Percentiles rank a stretch among this genome's conserved stretches.
phyloP scores from a whole-genome alignment of 2,329 filamentous ascomycete genomes.

The Diaporthe longicolla region DNA sequence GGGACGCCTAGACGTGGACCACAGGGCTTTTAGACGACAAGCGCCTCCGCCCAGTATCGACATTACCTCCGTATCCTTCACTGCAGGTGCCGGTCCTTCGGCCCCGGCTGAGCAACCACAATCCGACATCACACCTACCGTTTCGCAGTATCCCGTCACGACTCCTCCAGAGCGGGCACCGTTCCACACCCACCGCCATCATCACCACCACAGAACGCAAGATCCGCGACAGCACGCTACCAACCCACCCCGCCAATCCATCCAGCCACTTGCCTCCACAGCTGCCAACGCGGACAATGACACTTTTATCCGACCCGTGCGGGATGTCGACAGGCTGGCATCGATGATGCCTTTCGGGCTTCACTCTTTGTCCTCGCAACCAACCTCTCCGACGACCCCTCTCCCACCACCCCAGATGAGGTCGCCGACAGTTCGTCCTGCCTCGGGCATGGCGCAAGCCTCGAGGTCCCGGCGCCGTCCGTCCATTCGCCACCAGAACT shows the following conservation, averaged over 20 bases:
- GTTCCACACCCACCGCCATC: slow-evolving; percentile 56
- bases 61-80: slow-evolving; percentile 71
- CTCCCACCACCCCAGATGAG: slow-evolving; percentile 75
- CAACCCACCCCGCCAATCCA: slow-evolving; percentile 65
- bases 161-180: slow-evolving; percentile 80
- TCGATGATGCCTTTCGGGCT: slow-evolving; percentile 83
- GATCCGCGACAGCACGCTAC: slow-evolving; percentile 65
- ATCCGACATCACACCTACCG: slow-evolving; percentile 72
- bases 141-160: slow-evolving; percentile 73
- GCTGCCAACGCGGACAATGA: slow-evolving; percentile 79
- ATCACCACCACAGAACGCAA: slow-evolving; percentile 63
- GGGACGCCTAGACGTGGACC: slow-evolving; percentile 68
- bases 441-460: slow-evolving; percentile 66
- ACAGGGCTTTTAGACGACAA: slow-evolving; percentile 79
- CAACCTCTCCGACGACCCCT: slow-evolving; percentile 90
- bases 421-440: slow-evolving; percentile 69
- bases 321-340: slow-evolving; percentile 85
- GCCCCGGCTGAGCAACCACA: slow-evolving; percentile 56
- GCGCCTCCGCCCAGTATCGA: slow-evolving; percentile 88
- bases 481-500: slow-evolving; percentile 90
- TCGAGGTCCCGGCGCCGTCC: slow-evolving; percentile 77
- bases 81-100: slow-evolving; percentile 57
- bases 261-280: slow-evolving; percentile 78
- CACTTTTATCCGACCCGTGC: slow-evolving; percentile 83
- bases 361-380: slow-evolving; percentile 84